Evolutionary conservation across 179 eudicot genomes (phyloP).

Genomic region (Spergularia azorica): DNA sequence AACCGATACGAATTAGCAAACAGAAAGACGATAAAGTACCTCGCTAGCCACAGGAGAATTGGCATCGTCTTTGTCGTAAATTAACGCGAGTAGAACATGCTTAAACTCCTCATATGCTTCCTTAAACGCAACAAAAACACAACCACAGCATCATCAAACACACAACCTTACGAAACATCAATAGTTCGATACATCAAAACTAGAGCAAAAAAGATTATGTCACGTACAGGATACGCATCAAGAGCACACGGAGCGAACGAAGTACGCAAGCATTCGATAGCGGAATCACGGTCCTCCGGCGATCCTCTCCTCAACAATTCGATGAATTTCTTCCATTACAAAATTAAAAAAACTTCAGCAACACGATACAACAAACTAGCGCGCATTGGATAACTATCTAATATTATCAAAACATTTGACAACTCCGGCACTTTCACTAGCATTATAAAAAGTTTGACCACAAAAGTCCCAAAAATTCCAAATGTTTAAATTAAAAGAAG

Average conservation of each 20-base stretch:
- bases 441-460: too few relatives aligned
- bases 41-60: slow-evolving; percentile 80
- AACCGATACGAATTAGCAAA: not conserved
- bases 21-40: slow-evolving; percentile 39
- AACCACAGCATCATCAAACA: not conserved
- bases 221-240: slow-evolving; percentile 85
- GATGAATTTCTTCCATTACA: slow-evolving; percentile 66
- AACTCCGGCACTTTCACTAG: too few relatives aligned
- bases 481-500: not conserved
- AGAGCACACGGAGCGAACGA: slow-evolving; percentile 93
- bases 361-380: not conserved
- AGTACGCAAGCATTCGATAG: slow-evolving; percentile 67
- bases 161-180: not conserved
- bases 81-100: slow-evolving; percentile 82
- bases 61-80: slow-evolving; percentile 77
- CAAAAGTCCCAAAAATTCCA: too few relatives aligned
- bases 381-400: too few relatives aligned
- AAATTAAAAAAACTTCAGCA: not conserved
- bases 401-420: too few relatives aligned
- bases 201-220: not conserved
- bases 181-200: not conserved
- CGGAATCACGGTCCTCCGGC: slow-evolving; percentile 63
- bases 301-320: slow-evolving; percentile 92
- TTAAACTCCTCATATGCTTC: slow-evolving; percentile 99
- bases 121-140: slow-evolving; percentile 42